A percentile compares a stretch with the other conserved stretches of the same genome.
These are phyloP conservation scores for Gymnopus androsaceus DNA, from an alignment of 1,284 basidiomycete genomes.

Conservation along the genomic window DNA sequence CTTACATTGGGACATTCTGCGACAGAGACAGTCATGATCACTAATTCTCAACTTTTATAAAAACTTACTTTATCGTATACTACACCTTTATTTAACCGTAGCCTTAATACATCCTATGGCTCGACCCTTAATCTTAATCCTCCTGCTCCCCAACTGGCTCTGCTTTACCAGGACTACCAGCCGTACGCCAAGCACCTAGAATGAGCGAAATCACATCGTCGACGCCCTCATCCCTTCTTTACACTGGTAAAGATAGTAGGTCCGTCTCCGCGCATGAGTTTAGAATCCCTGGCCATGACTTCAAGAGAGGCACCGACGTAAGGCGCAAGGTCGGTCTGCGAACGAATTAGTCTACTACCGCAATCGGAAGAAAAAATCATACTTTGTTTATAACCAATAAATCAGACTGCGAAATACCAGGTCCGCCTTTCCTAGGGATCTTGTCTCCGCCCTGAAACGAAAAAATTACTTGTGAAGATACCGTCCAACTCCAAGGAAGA, in stretches of 20 bases:
- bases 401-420: constrained; percentile 95
- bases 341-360: not conserved
- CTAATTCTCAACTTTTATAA: too few species aligned
- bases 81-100: not conserved
- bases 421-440: constrained; percentile 96
- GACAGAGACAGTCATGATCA: too few species aligned
- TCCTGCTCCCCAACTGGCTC: constrained; percentile 46
- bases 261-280: constrained; percentile 90
- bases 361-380: constrained; percentile 13
- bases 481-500: constrained; percentile 12
- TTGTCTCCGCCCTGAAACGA: constrained; percentile 85
- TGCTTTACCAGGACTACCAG: constrained; percentile 67
- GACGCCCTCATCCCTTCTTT: constrained; percentile 75
- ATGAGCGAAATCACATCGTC: constrained; percentile 84
- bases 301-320: constrained; percentile 92
- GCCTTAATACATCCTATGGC: not conserved
- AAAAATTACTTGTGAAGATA: not conserved
- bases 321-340: constrained; percentile 87
- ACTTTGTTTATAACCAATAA: constrained; percentile 95
- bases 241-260: constrained; percentile 93
- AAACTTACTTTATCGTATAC: not conserved
- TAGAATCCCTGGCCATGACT: constrained; percentile 94
- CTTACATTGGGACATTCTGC: too few species aligned
- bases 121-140: not conserved
- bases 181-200: constrained; percentile 82